Evolutionary conservation across 371 early-diverging fungal genomes (phyloP).

Genomic region (Nematocida sp.): DNA sequence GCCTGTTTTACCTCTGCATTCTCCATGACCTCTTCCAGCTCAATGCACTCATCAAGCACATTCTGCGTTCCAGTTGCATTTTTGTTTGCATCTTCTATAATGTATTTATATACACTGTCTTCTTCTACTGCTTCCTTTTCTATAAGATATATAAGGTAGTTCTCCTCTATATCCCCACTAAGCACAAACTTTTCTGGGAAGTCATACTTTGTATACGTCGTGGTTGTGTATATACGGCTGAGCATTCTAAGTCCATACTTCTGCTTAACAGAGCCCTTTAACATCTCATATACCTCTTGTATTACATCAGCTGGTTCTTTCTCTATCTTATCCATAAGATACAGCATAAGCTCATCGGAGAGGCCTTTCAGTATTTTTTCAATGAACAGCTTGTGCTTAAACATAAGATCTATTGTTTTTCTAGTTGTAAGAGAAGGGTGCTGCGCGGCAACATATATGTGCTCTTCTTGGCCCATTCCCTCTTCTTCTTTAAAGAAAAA

Average conservation of each 20-base stretch:
- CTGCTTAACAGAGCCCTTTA: not conserved
- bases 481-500: conserved; percentile 23
- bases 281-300: conserved; percentile 38
- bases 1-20: not conserved
- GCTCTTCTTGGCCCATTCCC: conserved; percentile 5
- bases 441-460: conserved; percentile 19
- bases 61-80: conserved; percentile 17
- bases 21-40: not conserved
- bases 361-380: conserved; percentile 34
- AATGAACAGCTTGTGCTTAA: conserved; percentile 35
- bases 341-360: not conserved
- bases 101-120: conserved; percentile 10
- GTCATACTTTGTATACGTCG: conserved; percentile 1
- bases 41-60: conserved; percentile 5
- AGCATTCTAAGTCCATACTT: conserved; percentile 5
- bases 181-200: conserved; percentile 8
- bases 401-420: conserved; percentile 27
- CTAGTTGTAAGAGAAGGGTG: conserved; percentile 12
- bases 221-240: conserved; percentile 6
- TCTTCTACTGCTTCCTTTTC: conserved; percentile 19
- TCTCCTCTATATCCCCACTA: not conserved
- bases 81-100: conserved; percentile 28
- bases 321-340: conserved; percentile 6
- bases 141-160: conserved; percentile 40
- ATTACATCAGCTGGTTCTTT: conserved; percentile 14